Base-by-base conservation (phyloP, 2,329 filamentous ascomycete genomes). In the Didymella exigua region DNA sequence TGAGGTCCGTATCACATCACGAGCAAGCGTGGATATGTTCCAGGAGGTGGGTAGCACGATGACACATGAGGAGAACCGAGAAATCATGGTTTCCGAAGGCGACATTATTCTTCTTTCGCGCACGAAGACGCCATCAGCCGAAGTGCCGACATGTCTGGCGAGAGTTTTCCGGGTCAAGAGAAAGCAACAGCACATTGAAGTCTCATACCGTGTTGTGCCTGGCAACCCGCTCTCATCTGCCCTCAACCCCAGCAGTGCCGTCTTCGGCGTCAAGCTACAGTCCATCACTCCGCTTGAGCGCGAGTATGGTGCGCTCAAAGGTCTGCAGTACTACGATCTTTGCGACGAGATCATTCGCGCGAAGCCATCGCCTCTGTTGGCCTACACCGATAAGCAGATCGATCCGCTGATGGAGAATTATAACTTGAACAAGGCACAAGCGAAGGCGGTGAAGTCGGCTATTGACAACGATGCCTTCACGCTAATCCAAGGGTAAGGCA, bases 381-480 rank as follows among this genome's bases (percentile, higher is more conserved):
- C 85, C 6, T 97, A 96, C 71, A 85, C 86, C 36, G 87, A 93
- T 4, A 85, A 89, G 59, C 87, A 87, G 56, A 79, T 96, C 6
- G 79, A 84, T 6, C 82, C 84, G 7, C 82, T 91, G 30, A 87
- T 89, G 75, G 79, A 84, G 21, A 93, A 89, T 54, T 98, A 96
- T 77, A 84, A 85, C 19, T 84, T 99, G 52, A 99, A 99, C 71
- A 81, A 82, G 36, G 95, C 92, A 5, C 95, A 99, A 72, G 91
- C 93, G 3, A 90, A 90, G 74, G 95, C 95, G 7, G 91, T 99
- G 58, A 85, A 95, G 60, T 96, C 93, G 48, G 93, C 93, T 11
- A 85, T 93, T 53, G 93, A 96, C 68, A 99, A 99, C 65, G 95
- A 98, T 75, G 96, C 91, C 0, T 99, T 99, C 70, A 98, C 95